phyloP scores from a whole-genome alignment of 1,284 basidiomycete genomes.

The Jaminaea rosea region DNA sequence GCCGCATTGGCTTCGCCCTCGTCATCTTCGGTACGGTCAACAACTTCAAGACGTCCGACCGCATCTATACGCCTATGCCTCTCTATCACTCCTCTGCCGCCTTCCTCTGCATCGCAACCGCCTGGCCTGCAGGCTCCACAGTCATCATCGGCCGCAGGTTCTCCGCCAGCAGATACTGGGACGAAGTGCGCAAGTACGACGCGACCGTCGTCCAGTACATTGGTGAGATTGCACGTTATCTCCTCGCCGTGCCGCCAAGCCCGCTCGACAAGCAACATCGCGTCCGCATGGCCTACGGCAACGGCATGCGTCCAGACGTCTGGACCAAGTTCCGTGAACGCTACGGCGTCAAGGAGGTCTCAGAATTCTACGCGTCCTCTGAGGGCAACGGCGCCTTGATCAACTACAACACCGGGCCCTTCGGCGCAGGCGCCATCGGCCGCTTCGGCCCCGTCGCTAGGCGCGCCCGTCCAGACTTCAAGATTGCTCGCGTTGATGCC shows the following conservation, averaged over 20 bases:
- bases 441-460: conserved; percentile 28
- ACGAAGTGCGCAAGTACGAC: conserved; percentile 39
- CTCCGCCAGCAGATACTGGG: conserved; percentile 44
- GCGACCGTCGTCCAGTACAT: conserved; percentile 48
- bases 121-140: conserved; percentile 32
- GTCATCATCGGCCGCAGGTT: conserved; percentile 48
- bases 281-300: conserved; percentile 48
- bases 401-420: conserved; percentile 43
- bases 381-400: conserved; percentile 45
- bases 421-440: conserved; percentile 47
- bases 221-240: conserved; percentile 46
- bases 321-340: conserved; percentile 47
- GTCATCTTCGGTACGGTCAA: conserved; percentile 33
- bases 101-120: conserved; percentile 40
- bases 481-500: conserved; percentile 42
- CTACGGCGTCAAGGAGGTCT: conserved; percentile 38
- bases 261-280: conserved; percentile 45
- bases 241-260: conserved; percentile 42
- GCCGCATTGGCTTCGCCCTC: conserved; percentile 34
- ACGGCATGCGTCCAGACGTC: conserved; percentile 47
- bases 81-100: conserved; percentile 41
- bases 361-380: conserved; percentile 46
- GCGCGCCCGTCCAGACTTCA: conserved; percentile 31
- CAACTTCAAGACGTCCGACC: conserved; percentile 23
- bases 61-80: conserved; percentile 48